Evolutionary conservation across 257 asterid genomes (phyloP), one percentile per base, ranked within the genome.

Genomic region (Plantago major): DNA sequence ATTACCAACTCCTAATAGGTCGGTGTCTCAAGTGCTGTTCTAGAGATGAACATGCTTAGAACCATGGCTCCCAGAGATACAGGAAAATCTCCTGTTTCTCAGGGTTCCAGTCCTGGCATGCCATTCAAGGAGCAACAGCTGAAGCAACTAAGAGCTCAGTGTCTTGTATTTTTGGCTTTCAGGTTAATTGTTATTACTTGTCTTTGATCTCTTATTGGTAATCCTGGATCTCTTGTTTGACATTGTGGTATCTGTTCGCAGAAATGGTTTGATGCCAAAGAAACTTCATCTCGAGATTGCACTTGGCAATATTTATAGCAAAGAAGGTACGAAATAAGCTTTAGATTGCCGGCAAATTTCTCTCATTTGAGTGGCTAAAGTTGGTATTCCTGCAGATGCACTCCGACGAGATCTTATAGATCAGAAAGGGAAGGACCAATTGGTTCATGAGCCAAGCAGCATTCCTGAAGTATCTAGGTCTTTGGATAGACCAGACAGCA

Each of bases 121-220:
- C 97, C 94, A 30, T 93, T 93, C 66, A 89, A 85, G 68, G 99
- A 93, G 53, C 99, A 93, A 46, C 99, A 93, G 58, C 78, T 93
- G 73, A 93, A 89, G 65, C 97, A 93, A 81, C 97, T 93, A 73
- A 82, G 99, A 73, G 99, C 99, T 13, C 99, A 93, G 78, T 93
- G 99, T 65, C 99, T 93, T 71, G 99, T 93, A 67, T 93, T 93
- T 79, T 78, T 93, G 78, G 90, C 99, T 66, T 87, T 93, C 76
- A 87, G 99, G 99, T 92, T 61, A 28, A 64, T 37, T 30, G 3
- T 50, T 30, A 51, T 61, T 47, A 51, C 65, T 19, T 72, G 66
- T 45, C 54, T 54, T 58, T 28, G 55, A 22, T 59, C 46, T 57
- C 62, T 62, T 11, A 16, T 46, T 42, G 64, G 62, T 60, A 62